These are phyloP conservation scores for Abeoforma whisleri DNA, from an alignment of 78 protist genomes.

Conservation along the genomic window DNA sequence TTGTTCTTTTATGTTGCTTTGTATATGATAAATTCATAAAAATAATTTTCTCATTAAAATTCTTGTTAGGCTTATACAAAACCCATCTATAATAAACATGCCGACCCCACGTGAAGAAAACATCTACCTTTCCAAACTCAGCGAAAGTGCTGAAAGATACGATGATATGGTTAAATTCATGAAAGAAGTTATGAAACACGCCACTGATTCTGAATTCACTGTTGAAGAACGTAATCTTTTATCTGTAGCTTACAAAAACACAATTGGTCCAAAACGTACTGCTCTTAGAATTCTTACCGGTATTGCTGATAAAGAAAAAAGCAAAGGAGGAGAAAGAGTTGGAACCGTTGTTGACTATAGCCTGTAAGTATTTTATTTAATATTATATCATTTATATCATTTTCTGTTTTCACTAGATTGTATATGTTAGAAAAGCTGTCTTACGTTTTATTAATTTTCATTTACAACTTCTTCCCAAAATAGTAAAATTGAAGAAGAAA, in stretches of 20 bases:
- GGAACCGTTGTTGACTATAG: not conserved
- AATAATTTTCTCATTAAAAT: too few relatives aligned
- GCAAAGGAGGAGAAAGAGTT: conserved; percentile 12
- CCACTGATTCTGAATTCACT: conserved; percentile 64
- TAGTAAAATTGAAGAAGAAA: not conserved
- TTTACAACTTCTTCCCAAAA: too few relatives aligned
- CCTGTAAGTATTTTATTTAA: not conserved
- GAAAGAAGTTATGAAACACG: conserved; percentile 67
- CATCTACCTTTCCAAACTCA: conserved; percentile 49
- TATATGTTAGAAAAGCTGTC: too few relatives aligned
- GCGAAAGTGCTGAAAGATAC: conserved; percentile 72
- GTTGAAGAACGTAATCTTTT: conserved; percentile 90
- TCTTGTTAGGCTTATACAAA: too few relatives aligned
- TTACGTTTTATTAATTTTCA: too few relatives aligned
- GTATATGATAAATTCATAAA: too few relatives aligned
- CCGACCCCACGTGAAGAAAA: not conserved
- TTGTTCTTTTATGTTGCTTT: too few relatives aligned
- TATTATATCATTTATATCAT: too few relatives aligned
- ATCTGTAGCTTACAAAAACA: conserved; percentile 88
- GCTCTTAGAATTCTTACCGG: not conserved
- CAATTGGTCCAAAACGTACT: not conserved
- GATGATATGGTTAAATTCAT: conserved; percentile 84
- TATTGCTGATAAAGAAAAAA: not conserved
- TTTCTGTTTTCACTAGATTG: too few relatives aligned
- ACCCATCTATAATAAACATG: too few relatives aligned